These are phyloP conservation scores for Geotrichum restrictum DNA, from an alignment of 1,139 yeast genomes.

Conservation along the genomic window DNA sequence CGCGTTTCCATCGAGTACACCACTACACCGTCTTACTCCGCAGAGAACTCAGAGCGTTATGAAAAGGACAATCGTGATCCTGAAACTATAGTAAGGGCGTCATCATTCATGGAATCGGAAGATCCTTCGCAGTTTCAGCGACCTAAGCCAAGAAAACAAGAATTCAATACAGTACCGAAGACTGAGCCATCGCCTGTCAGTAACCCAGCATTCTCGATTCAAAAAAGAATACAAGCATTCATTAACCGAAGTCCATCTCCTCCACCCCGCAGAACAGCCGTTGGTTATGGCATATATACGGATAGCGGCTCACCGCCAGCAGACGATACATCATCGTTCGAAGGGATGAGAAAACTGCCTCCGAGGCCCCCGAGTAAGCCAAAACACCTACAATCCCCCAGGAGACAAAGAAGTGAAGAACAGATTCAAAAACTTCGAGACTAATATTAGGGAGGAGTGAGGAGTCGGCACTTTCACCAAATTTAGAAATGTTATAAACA, in stretches of 20 bases:
- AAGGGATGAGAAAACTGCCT: slow-evolving; percentile 18
- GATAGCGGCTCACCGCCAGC: slow-evolving; percentile 33
- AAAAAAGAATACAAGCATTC: slow-evolving; percentile 61
- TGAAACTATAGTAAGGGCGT: slow-evolving; percentile 5
- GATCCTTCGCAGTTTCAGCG: slow-evolving; percentile 25
- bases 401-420: neutral
- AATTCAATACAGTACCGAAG: neutral
- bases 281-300: slow-evolving; percentile 75
- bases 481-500: neutral
- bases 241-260: slow-evolving; percentile 48
- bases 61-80: slow-evolving; percentile 12
- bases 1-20: neutral
- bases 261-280: slow-evolving; percentile 53
- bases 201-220: slow-evolving; percentile 39
- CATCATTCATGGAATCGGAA: slow-evolving; percentile 22
- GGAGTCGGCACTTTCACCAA: neutral
- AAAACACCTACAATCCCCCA: slow-evolving; percentile 44
- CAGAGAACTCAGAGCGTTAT: slow-evolving; percentile 25
- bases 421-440: neutral
- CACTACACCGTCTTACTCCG: slow-evolving; percentile 22
- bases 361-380: slow-evolving; percentile 65
- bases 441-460: neutral
- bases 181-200: neutral
- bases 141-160: slow-evolving; percentile 1
- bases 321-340: neutral